These are phyloP conservation scores for Hirschioporus abietinus DNA, from an alignment of 768 basidiomycete species.

Conservation along the genomic window DNA sequence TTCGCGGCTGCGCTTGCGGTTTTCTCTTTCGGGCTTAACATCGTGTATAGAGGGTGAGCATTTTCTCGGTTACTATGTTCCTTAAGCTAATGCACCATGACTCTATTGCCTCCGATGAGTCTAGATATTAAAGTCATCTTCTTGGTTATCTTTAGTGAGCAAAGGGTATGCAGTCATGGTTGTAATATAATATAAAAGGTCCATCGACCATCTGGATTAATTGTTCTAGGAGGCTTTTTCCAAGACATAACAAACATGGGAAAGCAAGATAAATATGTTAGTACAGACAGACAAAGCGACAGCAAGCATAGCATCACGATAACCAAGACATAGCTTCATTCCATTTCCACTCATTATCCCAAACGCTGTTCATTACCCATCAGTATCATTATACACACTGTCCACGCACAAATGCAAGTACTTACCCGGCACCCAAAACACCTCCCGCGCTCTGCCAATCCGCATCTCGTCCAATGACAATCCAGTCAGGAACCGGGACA, in stretches of 20 bases:
- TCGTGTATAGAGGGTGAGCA: slow-evolving; percentile 32
- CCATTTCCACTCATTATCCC: slow-evolving; percentile 25
- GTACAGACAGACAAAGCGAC: background rate
- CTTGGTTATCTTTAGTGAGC: background rate
- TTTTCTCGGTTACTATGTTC: background rate
- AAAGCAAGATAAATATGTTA: background rate
- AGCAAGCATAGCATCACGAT: background rate
- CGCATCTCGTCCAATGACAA: slow-evolving; percentile 49
- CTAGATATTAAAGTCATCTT: background rate
- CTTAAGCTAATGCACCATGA: background rate
- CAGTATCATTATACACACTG: background rate
- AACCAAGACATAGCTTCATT: slow-evolving; percentile 25
- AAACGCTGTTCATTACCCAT: slow-evolving; percentile 19
- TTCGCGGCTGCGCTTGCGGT: slow-evolving; percentile 55
- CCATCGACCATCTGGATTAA: background rate
- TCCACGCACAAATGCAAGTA: slow-evolving; percentile 2
- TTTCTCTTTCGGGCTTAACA: slow-evolving; percentile 32
- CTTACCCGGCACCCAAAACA: slow-evolving; percentile 71
- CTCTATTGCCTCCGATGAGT: background rate
- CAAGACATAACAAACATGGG: background rate
- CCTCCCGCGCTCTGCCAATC: slow-evolving; percentile 68
- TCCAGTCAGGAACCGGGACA: slow-evolving; percentile 71
- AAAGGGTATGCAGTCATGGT: background rate
- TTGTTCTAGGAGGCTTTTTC: background rate
- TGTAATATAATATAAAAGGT: background rate